Base-by-base conservation (phyloP, 306 rosid species). In the Rubus parviflorus region DNA sequence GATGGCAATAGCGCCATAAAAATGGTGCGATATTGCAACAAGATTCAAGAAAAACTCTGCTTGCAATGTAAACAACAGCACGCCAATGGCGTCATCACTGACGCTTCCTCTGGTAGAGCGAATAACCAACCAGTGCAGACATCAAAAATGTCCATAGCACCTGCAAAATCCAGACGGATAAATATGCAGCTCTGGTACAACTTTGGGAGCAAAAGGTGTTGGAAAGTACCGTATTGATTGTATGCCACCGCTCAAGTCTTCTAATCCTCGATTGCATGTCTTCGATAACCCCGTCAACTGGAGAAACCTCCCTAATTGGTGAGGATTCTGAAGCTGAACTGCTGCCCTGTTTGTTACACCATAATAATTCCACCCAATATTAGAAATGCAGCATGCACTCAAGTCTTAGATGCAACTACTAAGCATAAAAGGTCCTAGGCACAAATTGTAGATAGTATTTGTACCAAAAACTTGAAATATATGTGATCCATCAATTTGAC, bases 111-210 rank as follows among this genome's bases (percentile, higher is more conserved):
- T 93, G 94, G 84, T 95, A 95, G 76, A 95, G 90, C 12, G 99
- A 92, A 82, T 89, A 95, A 77, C 99, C 99, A 84, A 95, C 97
- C 3, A 95, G 88, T 30, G 97, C 97, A 70, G 99, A 95, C 97
- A 92, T 91, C 19, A 92, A 78, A 83, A 95, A 92, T 43, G 99
- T 92, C 99, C 99, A 95, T 3, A 95, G 85, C 43, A 95, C 92
- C 99, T 95, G 92, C 58, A 53, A 57, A 57, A 19, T 65, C 60
- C 40, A 61, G 19, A 58, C 40, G 35, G 9, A 71, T 19, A n/a
- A 74, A 57, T 60, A 12, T 52, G 51, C 53, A 74, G 65, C 23
- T 53, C 75, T 43, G 19, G 37, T 38, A 5, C 2, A 72, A 67
- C n/a, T 15, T n/a, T 11, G 3, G 12, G 20, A 4, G 22, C 4